Evolutionary conservation across 2,329 filamentous ascomycete species (phyloP).

Genomic region (Canariomyces notabilis): DNA sequence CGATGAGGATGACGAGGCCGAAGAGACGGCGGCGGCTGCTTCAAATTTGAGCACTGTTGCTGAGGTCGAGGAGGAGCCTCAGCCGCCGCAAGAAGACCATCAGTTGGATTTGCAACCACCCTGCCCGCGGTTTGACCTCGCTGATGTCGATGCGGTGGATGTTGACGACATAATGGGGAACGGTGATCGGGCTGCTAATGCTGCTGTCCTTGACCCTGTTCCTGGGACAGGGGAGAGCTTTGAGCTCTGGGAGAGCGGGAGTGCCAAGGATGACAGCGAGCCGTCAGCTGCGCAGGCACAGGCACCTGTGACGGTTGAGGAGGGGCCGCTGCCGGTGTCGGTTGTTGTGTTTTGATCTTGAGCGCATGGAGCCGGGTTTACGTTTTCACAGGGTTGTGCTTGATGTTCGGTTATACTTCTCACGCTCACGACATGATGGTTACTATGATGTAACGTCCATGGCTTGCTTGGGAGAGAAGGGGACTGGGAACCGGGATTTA

Average conservation of each 20-base stretch:
- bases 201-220: conserved; percentile 48
- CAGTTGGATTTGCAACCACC: conserved; percentile 9
- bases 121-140: conserved; percentile 27
- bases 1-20: conserved; percentile 36
- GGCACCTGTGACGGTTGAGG: background rate
- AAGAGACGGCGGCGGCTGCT: conserved; percentile 9
- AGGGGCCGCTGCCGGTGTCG: background rate
- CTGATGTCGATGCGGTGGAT: conserved; percentile 22
- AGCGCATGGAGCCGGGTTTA: background rate
- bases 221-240: conserved; percentile 57
- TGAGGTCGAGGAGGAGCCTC: conserved; percentile 21
- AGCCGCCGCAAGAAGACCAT: conserved; percentile 16
- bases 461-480: conserved; percentile 1
- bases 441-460: conserved; percentile 5
- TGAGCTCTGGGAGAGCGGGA: conserved; percentile 67
- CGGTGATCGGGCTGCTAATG: conserved; percentile 36
- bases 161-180: conserved; percentile 37
- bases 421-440: too few species aligned
- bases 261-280: conserved; percentile 54
- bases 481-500: background rate
- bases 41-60: too few species aligned
- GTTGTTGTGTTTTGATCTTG: background rate
- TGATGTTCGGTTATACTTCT: background rate
- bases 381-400: background rate
- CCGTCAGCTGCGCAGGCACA: conserved; percentile 20